phyloP scores from a whole-genome alignment of 306 rosid genomes.

The Myrica gale region DNA sequence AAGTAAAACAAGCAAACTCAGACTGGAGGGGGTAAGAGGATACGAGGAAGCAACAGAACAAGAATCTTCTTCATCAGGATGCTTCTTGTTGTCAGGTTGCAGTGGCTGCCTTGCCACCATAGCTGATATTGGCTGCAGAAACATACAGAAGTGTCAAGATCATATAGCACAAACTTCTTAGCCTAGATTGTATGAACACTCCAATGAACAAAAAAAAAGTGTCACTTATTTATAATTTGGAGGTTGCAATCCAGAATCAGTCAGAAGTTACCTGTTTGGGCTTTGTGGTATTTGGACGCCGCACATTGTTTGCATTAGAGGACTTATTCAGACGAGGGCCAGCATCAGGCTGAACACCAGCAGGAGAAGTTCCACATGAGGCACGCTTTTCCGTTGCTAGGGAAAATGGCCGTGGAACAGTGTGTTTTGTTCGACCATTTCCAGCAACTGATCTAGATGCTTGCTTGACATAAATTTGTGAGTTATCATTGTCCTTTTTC shows the following conservation, averaged over 20 bases:
- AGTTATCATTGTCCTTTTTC: slow-evolving; percentile 45
- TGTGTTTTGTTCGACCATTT: slow-evolving; percentile 59
- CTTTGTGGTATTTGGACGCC: slow-evolving; percentile 48
- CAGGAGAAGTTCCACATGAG: slow-evolving; percentile 46
- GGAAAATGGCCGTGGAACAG: slow-evolving; percentile 91
- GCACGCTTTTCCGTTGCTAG: slow-evolving; percentile 97
- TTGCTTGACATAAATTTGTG: slow-evolving; percentile 45
- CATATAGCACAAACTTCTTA: neutral
- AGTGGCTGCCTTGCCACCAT: slow-evolving; percentile 57
- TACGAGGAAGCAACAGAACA: slow-evolving; percentile 84
- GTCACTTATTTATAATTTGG: neutral
- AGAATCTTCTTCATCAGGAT: slow-evolving; percentile 85
- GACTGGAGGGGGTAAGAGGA: slow-evolving; percentile 43
- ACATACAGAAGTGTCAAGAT: slow-evolving; percentile 20
- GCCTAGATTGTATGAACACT: neutral
- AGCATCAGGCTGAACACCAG: slow-evolving; percentile 39
- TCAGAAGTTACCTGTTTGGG: slow-evolving; percentile 64
- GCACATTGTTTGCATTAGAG: slow-evolving; percentile 39
- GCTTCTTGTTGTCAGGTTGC: slow-evolving; percentile 81
- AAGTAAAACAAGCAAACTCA: slow-evolving; percentile 8
- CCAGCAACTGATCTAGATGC: slow-evolving; percentile 51
- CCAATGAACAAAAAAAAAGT: neutral
- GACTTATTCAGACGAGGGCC: slow-evolving; percentile 37
- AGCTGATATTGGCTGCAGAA: slow-evolving; percentile 64
- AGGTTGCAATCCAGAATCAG: neutral